These are phyloP conservation scores for Oropetium thomaeum DNA, from an alignment of 176 grass and related monocot genomes.

Conservation along the genomic window DNA sequence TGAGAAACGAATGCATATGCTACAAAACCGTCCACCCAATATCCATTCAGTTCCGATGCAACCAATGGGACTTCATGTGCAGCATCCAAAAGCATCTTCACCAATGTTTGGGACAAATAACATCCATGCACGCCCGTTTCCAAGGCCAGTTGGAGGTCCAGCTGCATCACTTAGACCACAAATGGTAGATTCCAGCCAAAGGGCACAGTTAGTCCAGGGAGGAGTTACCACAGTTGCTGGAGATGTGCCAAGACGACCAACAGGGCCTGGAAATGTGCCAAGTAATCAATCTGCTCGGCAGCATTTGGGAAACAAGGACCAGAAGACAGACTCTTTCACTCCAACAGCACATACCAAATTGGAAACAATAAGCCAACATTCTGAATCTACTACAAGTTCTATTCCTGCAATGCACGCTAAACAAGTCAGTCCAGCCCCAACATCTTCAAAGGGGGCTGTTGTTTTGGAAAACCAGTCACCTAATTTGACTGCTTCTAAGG, in stretches of 20 bases:
- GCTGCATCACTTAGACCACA: slow-evolving; percentile 49
- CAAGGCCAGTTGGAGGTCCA: slow-evolving; percentile 44
- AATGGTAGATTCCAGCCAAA: slow-evolving; percentile 45
- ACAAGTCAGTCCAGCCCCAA: slow-evolving; percentile 46
- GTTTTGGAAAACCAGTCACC: slow-evolving; percentile 43
- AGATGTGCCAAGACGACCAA: slow-evolving; percentile 17
- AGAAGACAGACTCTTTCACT: slow-evolving; percentile 46
- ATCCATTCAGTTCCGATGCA: slow-evolving; percentile 35
- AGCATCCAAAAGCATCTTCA: slow-evolving; percentile 61
- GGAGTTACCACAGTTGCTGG: slow-evolving; percentile 36
- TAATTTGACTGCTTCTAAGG: slow-evolving; percentile 26
- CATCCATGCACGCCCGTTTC: slow-evolving; percentile 49
- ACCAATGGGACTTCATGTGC: slow-evolving; percentile 51
- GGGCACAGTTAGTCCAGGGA: slow-evolving; percentile 47
- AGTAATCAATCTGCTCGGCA: slow-evolving; percentile 45
- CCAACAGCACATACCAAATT: slow-evolving; percentile 52
- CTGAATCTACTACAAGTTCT: slow-evolving; percentile 40
- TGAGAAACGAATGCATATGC: slow-evolving; percentile 43
- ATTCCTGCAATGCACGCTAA: slow-evolving; percentile 48
- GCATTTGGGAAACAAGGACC: slow-evolving; percentile 52
- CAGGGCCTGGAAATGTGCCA: slow-evolving; percentile 26
- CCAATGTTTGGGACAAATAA: slow-evolving; percentile 56
- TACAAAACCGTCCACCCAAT: slow-evolving; percentile 40
- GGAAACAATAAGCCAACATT: slow-evolving; percentile 42
- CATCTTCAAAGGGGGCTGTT: slow-evolving; percentile 46